Percentiles rank a stretch among this genome's conserved stretches.
Evolutionary conservation across 345 rosid genomes (phyloP).

Genomic region (Trapa incisa): DNA sequence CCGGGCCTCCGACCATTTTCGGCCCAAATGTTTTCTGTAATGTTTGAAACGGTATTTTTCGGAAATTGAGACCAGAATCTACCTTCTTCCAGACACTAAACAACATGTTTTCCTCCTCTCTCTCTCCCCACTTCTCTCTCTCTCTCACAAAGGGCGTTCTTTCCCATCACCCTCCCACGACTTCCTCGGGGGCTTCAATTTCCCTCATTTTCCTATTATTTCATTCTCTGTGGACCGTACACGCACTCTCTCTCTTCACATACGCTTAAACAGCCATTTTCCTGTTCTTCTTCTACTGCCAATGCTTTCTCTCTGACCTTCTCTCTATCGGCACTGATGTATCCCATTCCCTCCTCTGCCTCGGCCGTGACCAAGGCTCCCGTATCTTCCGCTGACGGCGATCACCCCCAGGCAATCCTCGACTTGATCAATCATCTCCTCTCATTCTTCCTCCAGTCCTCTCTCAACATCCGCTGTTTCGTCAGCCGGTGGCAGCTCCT

Average conservation of each 20-base stretch:
- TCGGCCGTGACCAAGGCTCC: constrained; percentile 4
- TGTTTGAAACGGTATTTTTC: too few relatives aligned
- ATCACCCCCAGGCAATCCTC: constrained; percentile 49
- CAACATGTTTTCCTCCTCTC: too few relatives aligned
- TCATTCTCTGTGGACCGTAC: too few relatives aligned
- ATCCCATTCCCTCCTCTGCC: constrained; percentile 18
- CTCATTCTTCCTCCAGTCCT: constrained; percentile 49
- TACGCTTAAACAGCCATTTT: constrained; percentile 3
- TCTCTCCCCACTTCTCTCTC: background rate
- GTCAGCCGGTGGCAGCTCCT: constrained; percentile 67
- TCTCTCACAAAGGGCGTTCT: background rate
- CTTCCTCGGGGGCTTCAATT: constrained; percentile 7
- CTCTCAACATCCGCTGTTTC: constrained; percentile 47
- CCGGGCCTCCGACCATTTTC: too few relatives aligned
- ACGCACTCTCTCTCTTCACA: constrained; percentile 3
- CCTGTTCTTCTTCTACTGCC: background rate
- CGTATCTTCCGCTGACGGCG: background rate
- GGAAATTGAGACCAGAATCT: too few relatives aligned
- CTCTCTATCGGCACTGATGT: constrained; percentile 21
- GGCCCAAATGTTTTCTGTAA: too few relatives aligned
- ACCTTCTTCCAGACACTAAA: too few relatives aligned
- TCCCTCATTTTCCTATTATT: background rate
- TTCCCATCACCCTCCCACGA: constrained; percentile 1
- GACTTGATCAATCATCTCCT: constrained; percentile 45
- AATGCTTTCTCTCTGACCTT: constrained; percentile 5